Evolutionary conservation across 176 grass and related monocot genomes (phyloP), one percentile per base, ranked within the genome.

Genomic region (Phragmites australis): DNA sequence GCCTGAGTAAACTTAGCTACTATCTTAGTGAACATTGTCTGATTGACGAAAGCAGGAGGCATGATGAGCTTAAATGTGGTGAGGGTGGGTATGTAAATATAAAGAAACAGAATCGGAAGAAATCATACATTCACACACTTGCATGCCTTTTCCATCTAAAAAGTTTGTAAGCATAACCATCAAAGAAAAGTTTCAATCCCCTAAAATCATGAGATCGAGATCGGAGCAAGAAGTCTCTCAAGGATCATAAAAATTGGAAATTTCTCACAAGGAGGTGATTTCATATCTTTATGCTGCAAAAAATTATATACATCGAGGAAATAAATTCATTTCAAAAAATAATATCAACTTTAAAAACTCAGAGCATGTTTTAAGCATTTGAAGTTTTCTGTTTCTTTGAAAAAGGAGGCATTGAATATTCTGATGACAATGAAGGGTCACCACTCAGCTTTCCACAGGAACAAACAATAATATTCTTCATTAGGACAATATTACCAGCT

Each of bases 401-500:
- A 27, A 53, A 68, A 53, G 63, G 37, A 78, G 17, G 65, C 10
- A n/a, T n/a, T n/a, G n/a, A n/a, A n/a, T n/a, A 30, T 43, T 5
- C 9, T 60, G 55, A 77, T n/a, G 18, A 62, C 25, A 61, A 45
- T 32, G 26, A 47, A 47, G 40, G 18, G 11, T 29, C 15, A 29
- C 2, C 10, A 60, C 56, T 62, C 29, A 80, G 40, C 16, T 49
- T 59, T 59, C 40, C 39, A 65, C 23, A n/a, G 7, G 39, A 39
- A 59, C 17, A 80, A 65, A 81, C 27, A 81, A 3, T 43, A 56
- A 14, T 27, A 30, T 14, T 45, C 4, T 30, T 68, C 50, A 68
- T 75, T 54, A 57, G 3, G 46, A 59, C 51, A 68, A 15, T 68
- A 54, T 60, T 48, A 74, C 41, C 14, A 74, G 51, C 41, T 81